Base-by-base conservation (phyloP, 1,284 basidiomycete species). In the Moniliophthora roreri region DNA sequence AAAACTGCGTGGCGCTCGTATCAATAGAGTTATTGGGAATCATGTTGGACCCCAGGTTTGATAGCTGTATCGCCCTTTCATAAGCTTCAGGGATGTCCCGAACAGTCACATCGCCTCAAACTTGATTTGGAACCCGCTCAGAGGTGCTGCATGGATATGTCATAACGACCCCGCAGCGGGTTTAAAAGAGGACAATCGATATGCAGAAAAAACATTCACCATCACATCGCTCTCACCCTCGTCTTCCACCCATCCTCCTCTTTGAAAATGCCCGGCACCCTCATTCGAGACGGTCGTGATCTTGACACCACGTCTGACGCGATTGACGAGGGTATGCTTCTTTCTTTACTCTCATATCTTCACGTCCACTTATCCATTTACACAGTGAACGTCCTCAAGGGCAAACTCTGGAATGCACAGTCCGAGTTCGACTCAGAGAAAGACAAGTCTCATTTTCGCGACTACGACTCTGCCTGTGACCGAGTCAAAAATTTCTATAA, bases 401-500 rank as follows among this genome's bases (percentile, higher is more conserved):
- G 79, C 18, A 77, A 78, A 54, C 56, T 72, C 18, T 91, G 82
- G 81, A 78, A 87, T 58, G 80, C 79, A 1, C 67, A 75, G 50
- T 82, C 88, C 21, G 69, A 80, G 58, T 90, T 93, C 63, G 89
- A 91, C 66, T 69, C 77, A 13, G 71, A 76, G n/a, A 91, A 91
- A 69, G 89, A 95, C 76, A 93, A 93, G 73, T 61, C 76, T 3
- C 62, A 77, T 57, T 93, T 92, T 69, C 79, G 85, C 36, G 78
- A 89, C 64, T 89, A 89, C 62, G 83, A 87, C 36, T 75, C 74
- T n/a, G 92, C 93, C 5, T 91, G 91, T 63, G 90, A 94, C 60
- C 83, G 89, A 48, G 92, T 95, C 69, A 93, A 91, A 74, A 76
- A 77, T 28, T 94, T 95, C 65, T 95, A 95, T 71, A 83, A 82